Evolutionary conservation across 257 asterid genomes (phyloP), one percentile per base, ranked within the genome.

Genomic region (Forsythia viridissima): DNA sequence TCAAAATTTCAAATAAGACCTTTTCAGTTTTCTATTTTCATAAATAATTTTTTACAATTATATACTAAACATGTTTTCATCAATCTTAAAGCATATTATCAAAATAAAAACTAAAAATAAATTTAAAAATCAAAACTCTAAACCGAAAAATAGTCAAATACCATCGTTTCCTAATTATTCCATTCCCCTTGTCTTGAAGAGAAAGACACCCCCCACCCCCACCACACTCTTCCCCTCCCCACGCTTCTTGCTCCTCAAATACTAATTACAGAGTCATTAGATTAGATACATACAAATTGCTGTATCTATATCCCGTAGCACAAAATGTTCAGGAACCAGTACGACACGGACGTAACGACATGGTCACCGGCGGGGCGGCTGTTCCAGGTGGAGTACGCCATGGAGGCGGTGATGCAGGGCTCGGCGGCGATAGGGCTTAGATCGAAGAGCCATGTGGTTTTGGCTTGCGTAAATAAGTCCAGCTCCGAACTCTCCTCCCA

Each of bases 381-480:
- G 9, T 96, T 96, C 79, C 98, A 96, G 73, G 99, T 96, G 20
- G 99, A 96, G 76, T 96, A 93, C 83, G 97, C 98, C 8, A 96
- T 96, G 99, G 99, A 96, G 88, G 98, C 99, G 59, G 99, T 93
- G 86, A 93, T 93, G 87, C 98, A 93, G 84, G 99, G 99, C 52
- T 92, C 98, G 67, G 97, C 98, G 74, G 98, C 99, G 77, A 92
- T 96, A 59, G 99, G 98, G 48, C 83, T 96, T 86, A 82, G 98
- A 92, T 91, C 99, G 78, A 96, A 92, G 90, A 88, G 96, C 3
- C 96, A 93, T 79, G 99, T 92, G 81, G 92, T 96, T 61, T 85
- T 96, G 77, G 97, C 97, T 6, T 85, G 90, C 48, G 97, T 93
- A 34, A 96, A 96, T 84, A 96, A 96, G 92, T 92, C 97, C 5